These are phyloP conservation scores for Colletotrichum sidae DNA, from an alignment of 2,329 filamentous ascomycete species.

Conservation along the genomic window DNA sequence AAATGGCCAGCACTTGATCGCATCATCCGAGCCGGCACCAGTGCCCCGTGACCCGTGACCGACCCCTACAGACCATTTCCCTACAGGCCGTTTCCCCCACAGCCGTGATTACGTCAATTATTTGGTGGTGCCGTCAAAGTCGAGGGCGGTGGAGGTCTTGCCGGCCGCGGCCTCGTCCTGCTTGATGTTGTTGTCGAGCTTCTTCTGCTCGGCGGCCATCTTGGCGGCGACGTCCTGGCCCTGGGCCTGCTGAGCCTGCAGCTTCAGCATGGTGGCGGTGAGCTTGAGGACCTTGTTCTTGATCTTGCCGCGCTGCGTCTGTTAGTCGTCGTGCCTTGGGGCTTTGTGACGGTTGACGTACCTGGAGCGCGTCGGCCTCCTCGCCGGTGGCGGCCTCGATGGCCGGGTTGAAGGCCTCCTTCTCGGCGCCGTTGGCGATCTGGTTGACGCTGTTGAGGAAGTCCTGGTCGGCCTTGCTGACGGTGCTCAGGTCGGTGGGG, in stretches of 20 bases:
- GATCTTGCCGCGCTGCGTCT: conserved; percentile 61
- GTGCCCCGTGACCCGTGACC: conserved; percentile 24
- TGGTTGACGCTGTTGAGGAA: conserved; percentile 63
- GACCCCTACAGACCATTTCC: background rate
- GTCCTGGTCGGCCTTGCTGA: conserved; percentile 59
- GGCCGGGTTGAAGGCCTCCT: conserved; percentile 64
- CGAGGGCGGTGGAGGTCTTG: conserved; percentile 51
- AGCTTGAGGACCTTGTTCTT: conserved; percentile 72
- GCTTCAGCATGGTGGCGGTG: conserved; percentile 61
- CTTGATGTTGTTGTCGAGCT: conserved; percentile 65
- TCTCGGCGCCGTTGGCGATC: conserved; percentile 66
- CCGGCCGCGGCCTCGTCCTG: conserved; percentile 61
- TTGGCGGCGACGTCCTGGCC: conserved; percentile 58
- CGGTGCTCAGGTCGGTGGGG: conserved; percentile 54
- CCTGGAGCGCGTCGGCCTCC: conserved; percentile 60
- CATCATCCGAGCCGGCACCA: conserved; percentile 36
- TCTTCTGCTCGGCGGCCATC: conserved; percentile 59
- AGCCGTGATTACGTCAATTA: conserved; percentile 1
- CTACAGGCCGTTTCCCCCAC: background rate
- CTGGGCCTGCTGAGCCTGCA: conserved; percentile 63
- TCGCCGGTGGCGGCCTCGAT: conserved; percentile 60
- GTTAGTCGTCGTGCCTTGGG: background rate
- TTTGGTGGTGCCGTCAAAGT: conserved; percentile 34
- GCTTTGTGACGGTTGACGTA: conserved; percentile 31
- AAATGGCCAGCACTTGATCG: conserved; percentile 35